Evolutionary conservation across 176 grass and related monocot species (phyloP).

Genomic region (Poa pratensis): DNA sequence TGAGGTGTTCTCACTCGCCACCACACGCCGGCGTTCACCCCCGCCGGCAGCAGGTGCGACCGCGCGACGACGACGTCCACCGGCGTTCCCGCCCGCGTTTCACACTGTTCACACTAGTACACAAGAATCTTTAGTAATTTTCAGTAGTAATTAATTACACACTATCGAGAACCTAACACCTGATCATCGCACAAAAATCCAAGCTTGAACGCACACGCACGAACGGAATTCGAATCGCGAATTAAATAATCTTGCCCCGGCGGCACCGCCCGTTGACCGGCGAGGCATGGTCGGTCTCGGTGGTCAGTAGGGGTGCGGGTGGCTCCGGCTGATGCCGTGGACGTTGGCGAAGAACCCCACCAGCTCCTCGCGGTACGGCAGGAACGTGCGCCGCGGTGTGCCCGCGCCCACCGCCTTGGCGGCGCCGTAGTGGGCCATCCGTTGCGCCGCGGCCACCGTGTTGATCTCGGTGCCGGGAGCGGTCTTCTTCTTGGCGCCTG

Average conservation of each 20-base stretch:
- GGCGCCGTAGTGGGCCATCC: constrained; percentile 44
- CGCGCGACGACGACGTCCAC: background rate
- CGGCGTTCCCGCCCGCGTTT: background rate
- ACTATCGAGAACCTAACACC: background rate
- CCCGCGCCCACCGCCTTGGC: background rate
- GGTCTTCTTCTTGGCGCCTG: constrained; percentile 1
- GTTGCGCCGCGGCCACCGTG: constrained; percentile 43
- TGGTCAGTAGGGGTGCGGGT: constrained; percentile 41
- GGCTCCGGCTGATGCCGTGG: constrained; percentile 58
- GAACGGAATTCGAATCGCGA: background rate
- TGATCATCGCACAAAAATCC: background rate
- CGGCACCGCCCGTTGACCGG: no score
- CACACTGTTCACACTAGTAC: background rate
- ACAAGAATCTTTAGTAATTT: background rate
- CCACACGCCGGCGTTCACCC: constrained; percentile 39
- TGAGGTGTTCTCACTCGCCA: constrained; percentile 4
- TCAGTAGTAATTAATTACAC: background rate
- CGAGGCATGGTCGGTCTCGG: no score
- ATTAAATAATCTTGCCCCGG: no score
- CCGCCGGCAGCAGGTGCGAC: background rate
- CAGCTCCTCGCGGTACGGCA: constrained; percentile 70
- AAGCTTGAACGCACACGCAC: background rate
- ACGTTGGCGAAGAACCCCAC: constrained; percentile 66
- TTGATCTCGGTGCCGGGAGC: constrained; percentile 8
- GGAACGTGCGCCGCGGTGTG: constrained; percentile 62